Percentiles rank a stretch among this genome's conserved stretches.
Evolutionary conservation across 1,139 yeast genomes (phyloP).

Genomic region (Tardiomyces digboiensis): DNA sequence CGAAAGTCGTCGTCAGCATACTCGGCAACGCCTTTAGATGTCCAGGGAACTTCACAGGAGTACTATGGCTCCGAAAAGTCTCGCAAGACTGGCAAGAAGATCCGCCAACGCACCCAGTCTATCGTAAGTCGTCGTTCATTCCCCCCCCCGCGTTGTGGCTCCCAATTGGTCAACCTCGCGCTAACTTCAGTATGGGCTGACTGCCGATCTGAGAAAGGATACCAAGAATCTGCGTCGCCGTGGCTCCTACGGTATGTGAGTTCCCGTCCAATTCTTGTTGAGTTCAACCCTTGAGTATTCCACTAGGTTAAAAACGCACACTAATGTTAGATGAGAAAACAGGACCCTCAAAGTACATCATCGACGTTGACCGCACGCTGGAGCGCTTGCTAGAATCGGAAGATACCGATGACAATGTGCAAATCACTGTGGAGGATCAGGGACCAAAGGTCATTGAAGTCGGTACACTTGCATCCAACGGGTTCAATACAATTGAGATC

Average conservation of each 20-base stretch:
- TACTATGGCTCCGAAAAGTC: background rate
- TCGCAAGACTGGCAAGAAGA: background rate
- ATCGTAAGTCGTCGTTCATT: background rate
- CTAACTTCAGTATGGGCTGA: background rate
- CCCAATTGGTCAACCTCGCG: too few relatives aligned
- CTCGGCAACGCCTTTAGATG: background rate
- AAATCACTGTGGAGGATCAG: constrained; percentile 84
- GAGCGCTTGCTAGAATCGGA: constrained; percentile 61
- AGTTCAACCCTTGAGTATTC: too few relatives aligned
- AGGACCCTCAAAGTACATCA: constrained; percentile 49
- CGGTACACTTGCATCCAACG: constrained; percentile 81
- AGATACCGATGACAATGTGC: constrained; percentile 80
- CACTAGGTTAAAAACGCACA: too few relatives aligned
- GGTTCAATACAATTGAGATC: constrained; percentile 61
- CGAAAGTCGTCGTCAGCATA: background rate
- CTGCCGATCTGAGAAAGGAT: background rate
- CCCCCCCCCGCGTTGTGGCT: background rate
- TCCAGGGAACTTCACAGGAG: background rate
- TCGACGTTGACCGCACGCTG: constrained; percentile 70
- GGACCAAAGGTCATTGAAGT: constrained; percentile 86
- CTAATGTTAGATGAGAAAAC: constrained; percentile 37
- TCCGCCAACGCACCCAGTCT: background rate
- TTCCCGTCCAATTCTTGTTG: too few relatives aligned
- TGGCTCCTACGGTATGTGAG: background rate
- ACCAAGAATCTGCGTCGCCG: background rate